Percentiles rank a stretch among this genome's conserved stretches.
These are phyloP conservation scores for Aspergillus cejpii DNA, from an alignment of 2,329 filamentous ascomycete genomes.

Conservation along the genomic window DNA sequence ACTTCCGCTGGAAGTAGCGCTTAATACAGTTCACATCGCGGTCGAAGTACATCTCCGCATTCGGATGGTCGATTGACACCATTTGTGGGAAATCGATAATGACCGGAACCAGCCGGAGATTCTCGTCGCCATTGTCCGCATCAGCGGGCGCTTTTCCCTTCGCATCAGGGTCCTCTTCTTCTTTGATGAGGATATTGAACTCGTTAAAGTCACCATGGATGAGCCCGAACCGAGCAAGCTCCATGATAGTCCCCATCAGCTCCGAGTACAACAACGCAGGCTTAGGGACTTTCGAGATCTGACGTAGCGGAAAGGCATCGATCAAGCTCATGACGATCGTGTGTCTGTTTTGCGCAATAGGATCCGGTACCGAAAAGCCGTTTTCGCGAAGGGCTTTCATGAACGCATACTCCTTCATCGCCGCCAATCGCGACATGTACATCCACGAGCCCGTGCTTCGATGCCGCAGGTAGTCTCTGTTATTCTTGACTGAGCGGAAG, in stretches of 20 bases:
- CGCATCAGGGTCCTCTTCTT: constrained; percentile 45
- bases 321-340: constrained; percentile 94
- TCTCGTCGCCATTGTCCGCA: constrained; percentile 26
- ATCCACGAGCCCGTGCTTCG: constrained; percentile 83
- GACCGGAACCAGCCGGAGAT: constrained; percentile 62
- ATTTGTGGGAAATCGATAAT: constrained; percentile 98
- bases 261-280: constrained; percentile 86
- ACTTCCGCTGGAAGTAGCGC: constrained; percentile 82
- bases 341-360: constrained; percentile 82
- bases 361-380: constrained; percentile 83
- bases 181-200: constrained; percentile 94
- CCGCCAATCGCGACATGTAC: constrained; percentile 90
- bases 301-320: constrained; percentile 83
- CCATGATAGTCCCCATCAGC: constrained; percentile 76
- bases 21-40: constrained; percentile 94
- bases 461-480: constrained; percentile 89
- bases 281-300: constrained; percentile 76
- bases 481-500: constrained; percentile 91
- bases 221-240: constrained; percentile 74
- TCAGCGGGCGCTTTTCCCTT: constrained; percentile 34
- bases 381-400: constrained; percentile 80
- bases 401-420: constrained; percentile 89
- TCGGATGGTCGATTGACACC: constrained; percentile 87
- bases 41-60: constrained; percentile 96
- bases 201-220: constrained; percentile 99